A percentile compares a stretch with the other conserved stretches of the same genome.
Conservation (phyloP, 106 monocot genomes). For the Xerophyta viscosa region DNA sequence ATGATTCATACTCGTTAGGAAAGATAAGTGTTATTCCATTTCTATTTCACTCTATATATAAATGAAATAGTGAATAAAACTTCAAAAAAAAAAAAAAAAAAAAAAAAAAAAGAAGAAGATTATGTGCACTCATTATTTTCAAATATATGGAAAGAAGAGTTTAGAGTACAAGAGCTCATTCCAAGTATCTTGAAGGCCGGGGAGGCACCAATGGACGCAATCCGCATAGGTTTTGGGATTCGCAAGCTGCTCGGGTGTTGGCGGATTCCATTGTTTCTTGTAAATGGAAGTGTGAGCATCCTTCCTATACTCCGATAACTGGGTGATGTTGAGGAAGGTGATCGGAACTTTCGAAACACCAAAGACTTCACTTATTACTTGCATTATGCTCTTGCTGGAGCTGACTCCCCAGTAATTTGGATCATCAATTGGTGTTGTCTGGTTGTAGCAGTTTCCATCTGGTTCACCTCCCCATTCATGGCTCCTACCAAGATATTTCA, state of each 20-base stretch:
- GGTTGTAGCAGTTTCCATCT: conserved; percentile 8
- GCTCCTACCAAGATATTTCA: neutral
- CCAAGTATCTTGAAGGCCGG: conserved; percentile 66
- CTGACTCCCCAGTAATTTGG: neutral
- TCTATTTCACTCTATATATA: no score
- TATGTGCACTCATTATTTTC: no score
- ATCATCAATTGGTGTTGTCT: conserved; percentile 1
- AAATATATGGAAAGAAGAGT: conserved; percentile 2
- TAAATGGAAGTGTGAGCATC: conserved; percentile 57
- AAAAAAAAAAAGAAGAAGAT: no score
- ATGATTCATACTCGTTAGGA: no score
- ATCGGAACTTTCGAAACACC: neutral
- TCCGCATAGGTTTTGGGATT: conserved; percentile 50
- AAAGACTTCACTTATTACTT: neutral
- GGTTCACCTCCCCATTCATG: conserved; percentile 4
- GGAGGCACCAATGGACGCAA: conserved; percentile 70
- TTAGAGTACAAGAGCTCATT: conserved; percentile 53
- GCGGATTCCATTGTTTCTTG: conserved; percentile 18
- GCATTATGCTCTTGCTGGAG: neutral
- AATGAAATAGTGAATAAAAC: no score
- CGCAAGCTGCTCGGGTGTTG: conserved; percentile 28
- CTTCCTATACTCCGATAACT: conserved; percentile 59
- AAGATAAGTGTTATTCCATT: no score
- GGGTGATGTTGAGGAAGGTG: conserved; percentile 46
- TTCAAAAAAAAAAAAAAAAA: neutral